phyloP scores from a whole-genome alignment of 192 early-diverging fungal genomes.

The Powellomyces hirtus region DNA sequence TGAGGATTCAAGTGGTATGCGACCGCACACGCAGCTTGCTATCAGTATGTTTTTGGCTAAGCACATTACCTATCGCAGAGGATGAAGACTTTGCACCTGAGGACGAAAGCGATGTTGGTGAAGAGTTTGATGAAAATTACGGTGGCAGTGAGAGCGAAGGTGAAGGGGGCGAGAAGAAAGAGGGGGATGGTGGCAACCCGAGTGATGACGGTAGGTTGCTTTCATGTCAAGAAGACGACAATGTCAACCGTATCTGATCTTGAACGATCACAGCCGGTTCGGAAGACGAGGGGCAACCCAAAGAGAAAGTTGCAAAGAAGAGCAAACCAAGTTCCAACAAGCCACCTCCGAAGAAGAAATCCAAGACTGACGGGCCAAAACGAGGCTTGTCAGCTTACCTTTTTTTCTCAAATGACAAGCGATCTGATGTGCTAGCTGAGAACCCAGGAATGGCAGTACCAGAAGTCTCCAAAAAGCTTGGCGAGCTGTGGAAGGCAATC shows the following conservation, averaged over 20 bases:
- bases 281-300: neutral
- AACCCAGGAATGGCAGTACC: slow-evolving; percentile 59
- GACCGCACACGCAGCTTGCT: neutral
- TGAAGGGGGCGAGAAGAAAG: slow-evolving; percentile 23
- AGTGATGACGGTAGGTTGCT: neutral
- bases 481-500: slow-evolving; percentile 66
- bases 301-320: slow-evolving; percentile 18
- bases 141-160: slow-evolving; percentile 32
- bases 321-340: neutral
- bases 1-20: slow-evolving; percentile 37
- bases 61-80: slow-evolving; percentile 30
- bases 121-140: slow-evolving; percentile 46
- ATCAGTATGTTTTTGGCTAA: neutral
- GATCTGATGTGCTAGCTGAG: slow-evolving; percentile 64
- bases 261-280: neutral
- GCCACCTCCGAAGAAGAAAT: slow-evolving; percentile 53
- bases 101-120: slow-evolving; percentile 40
- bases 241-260: neutral
- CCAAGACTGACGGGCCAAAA: slow-evolving; percentile 84
- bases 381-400: slow-evolving; percentile 80
- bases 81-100: slow-evolving; percentile 89
- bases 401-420: slow-evolving; percentile 78
- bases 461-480: slow-evolving; percentile 71
- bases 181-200: slow-evolving; percentile 1
- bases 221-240: neutral